Conservation (phyloP, 352 stramenopile genomes). For the Halophytophthora polymorphica region DNA sequence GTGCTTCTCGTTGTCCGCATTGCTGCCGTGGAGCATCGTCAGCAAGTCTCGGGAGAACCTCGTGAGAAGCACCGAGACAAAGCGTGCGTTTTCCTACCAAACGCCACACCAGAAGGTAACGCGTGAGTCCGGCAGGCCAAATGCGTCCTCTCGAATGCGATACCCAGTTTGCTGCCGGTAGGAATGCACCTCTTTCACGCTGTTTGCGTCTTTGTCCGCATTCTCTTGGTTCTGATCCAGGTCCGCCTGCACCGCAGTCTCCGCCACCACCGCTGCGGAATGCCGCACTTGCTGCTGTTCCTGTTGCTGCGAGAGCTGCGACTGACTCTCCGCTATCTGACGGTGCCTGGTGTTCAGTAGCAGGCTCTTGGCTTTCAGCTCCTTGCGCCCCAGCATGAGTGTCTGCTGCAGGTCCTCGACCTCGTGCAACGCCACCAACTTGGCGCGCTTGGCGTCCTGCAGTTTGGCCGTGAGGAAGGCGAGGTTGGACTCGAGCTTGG, state of each 20-base stretch:
- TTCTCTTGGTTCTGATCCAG: neutral
- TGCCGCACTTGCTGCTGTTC: conserved; percentile 15
- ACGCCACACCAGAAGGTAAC: neutral
- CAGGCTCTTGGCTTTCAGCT: conserved; percentile 58
- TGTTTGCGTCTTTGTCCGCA: neutral
- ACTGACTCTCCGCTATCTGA: conserved; percentile 60
- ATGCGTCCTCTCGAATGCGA: too few species aligned
- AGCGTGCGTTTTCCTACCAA: conserved; percentile 31
- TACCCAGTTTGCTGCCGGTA: too few species aligned
- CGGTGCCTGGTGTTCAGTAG: conserved; percentile 64
- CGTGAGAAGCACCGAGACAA: conserved; percentile 43
- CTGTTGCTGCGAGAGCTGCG: conserved; percentile 21
- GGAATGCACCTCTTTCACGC: conserved; percentile 8
- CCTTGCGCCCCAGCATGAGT: conserved; percentile 56
- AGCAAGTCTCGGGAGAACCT: conserved; percentile 27
- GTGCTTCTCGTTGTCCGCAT: neutral
- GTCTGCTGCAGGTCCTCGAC: conserved; percentile 60
- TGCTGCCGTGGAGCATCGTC: conserved; percentile 26
- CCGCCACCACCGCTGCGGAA: conserved; percentile 12
- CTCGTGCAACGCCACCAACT: conserved; percentile 43
- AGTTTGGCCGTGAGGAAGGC: conserved; percentile 49
- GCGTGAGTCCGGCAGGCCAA: neutral
- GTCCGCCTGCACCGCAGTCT: conserved; percentile 44
- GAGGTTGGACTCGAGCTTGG: conserved; percentile 56
- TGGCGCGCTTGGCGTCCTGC: conserved; percentile 57